These are phyloP conservation scores for Coelastrella sp. DNA, from an alignment of 139 green algal genomes.

Conservation along the genomic window DNA sequence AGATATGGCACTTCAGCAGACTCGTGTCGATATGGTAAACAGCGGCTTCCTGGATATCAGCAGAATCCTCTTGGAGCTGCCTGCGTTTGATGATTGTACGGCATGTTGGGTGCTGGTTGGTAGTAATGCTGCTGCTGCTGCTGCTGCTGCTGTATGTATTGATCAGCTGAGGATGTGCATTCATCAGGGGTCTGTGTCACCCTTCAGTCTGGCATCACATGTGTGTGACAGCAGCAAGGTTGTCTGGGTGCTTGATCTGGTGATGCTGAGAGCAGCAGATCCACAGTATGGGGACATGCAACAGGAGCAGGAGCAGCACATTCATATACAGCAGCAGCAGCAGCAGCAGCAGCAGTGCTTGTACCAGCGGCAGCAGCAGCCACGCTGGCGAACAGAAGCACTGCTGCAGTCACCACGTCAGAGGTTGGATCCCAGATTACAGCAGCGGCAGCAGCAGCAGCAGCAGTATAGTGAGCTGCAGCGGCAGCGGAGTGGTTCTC, in stretches of 20 bases:
- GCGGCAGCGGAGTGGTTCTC: too few relatives aligned
- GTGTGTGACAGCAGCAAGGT: background rate
- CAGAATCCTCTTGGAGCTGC: slow-evolving; percentile 20
- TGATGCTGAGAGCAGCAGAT: slow-evolving; percentile 25
- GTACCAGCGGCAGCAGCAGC: slow-evolving; percentile 36
- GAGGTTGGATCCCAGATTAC: background rate
- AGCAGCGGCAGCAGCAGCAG: slow-evolving; percentile 38
- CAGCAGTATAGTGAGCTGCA: background rate
- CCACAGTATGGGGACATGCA: background rate
- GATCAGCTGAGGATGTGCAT: slow-evolving; percentile 5
- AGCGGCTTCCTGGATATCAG: background rate
- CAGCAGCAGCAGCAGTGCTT: background rate
- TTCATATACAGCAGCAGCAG: slow-evolving; percentile 41
- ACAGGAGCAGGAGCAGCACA: slow-evolving; percentile 36
- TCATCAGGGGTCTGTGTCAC: background rate
- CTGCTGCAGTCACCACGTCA: background rate
- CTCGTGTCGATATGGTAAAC: background rate
- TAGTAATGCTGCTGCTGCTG: background rate
- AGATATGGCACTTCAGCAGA: background rate
- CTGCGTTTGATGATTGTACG: slow-evolving; percentile 26
- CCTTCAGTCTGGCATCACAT: background rate
- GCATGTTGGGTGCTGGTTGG: slow-evolving; percentile 23
- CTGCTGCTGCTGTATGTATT: slow-evolving; percentile 1
- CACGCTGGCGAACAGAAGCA: background rate
- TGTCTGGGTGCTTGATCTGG: slow-evolving; percentile 22